A percentile compares a stretch with the other conserved stretches of the same genome.
phyloP scores from a whole-genome alignment of 345 rosid species.

The Cochlearia excelsa region DNA sequence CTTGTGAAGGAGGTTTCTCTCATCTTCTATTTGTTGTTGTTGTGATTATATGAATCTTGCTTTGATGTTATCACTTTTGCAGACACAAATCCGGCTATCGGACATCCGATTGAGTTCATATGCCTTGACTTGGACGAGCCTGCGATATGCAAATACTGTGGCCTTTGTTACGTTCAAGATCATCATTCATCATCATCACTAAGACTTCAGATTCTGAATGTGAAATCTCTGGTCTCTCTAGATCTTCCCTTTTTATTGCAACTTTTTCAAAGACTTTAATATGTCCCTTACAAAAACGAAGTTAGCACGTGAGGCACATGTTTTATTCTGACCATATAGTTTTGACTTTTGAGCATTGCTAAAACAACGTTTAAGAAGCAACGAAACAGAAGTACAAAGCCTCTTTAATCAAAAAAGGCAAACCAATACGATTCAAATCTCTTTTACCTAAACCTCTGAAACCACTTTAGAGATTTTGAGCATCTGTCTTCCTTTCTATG shows the following conservation, averaged over 20 bases:
- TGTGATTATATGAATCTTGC: neutral
- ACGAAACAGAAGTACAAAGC: constrained; percentile 17
- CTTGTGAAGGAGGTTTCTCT: constrained; percentile 92
- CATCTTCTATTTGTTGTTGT: constrained; percentile 3
- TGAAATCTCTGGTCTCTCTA: neutral
- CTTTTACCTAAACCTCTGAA: constrained; percentile 15
- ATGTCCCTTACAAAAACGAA: no score
- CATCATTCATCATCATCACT: constrained; percentile 85
- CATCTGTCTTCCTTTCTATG: neutral
- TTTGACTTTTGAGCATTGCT: no score
- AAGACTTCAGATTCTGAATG: constrained; percentile 14
- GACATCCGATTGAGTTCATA: constrained; percentile 97
- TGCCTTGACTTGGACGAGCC: constrained; percentile 86
- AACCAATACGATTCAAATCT: constrained; percentile 14
- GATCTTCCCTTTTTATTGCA: neutral
- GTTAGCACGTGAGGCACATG: no score
- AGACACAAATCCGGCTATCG: constrained; percentile 83
- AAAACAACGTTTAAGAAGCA: no score
- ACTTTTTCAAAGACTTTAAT: neutral
- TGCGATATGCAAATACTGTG: constrained; percentile 96
- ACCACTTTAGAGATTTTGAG: constrained; percentile 6
- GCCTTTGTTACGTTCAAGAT: constrained; percentile 85
- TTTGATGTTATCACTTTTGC: constrained; percentile 22
- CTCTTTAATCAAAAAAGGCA: constrained; percentile 20
- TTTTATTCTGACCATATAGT: no score